A percentile compares a stretch with the other conserved stretches of the same genome.
Conservation (phyloP, 257 asterid species). For the Thymus quinquecostatus region DNA sequence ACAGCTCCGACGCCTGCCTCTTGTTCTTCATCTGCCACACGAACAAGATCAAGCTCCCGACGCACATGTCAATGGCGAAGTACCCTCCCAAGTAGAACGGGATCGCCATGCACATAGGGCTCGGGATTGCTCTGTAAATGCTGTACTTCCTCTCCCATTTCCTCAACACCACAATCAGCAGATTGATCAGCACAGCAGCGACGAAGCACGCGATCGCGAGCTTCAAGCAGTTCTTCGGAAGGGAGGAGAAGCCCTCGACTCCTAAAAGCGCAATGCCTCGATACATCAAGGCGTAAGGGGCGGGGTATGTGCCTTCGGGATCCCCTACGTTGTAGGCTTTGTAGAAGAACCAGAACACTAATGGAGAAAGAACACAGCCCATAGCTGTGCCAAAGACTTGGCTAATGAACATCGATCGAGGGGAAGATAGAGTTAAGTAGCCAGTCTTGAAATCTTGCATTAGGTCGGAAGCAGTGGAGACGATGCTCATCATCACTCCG, state of each 20-base stretch:
- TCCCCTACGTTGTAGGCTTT: conserved; percentile 55
- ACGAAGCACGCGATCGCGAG: conserved; percentile 44
- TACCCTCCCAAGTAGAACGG: conserved; percentile 75
- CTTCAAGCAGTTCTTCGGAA: conserved; percentile 61
- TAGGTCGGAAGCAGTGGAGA: conserved; percentile 61
- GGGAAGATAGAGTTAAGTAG: conserved; percentile 60
- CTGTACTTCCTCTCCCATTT: conserved; percentile 44
- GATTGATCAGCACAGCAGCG: conserved; percentile 39
- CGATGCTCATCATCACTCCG: conserved; percentile 76
- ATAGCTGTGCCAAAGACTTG: conserved; percentile 64
- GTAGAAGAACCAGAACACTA: conserved; percentile 67
- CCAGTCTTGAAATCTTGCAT: conserved; percentile 80
- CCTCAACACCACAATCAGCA: conserved; percentile 29
- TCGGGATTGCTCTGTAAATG: conserved; percentile 59
- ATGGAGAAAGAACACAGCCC: conserved; percentile 54
- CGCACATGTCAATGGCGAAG: conserved; percentile 78
- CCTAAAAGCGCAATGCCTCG: conserved; percentile 63
- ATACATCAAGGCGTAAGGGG: conserved; percentile 52
- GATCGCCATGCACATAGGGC: conserved; percentile 85
- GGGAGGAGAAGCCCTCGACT: conserved; percentile 59
- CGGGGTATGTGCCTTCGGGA: conserved; percentile 51
- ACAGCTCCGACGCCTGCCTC: conserved; percentile 41
- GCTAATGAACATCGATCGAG: conserved; percentile 64
- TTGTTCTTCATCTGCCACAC: conserved; percentile 42
- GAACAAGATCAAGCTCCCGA: conserved; percentile 70